Percentiles rank a stretch among this genome's conserved stretches.
These are phyloP conservation scores for Onygenales sp. DNA, from an alignment of 2,329 filamentous ascomycete genomes.

Conservation along the genomic window DNA sequence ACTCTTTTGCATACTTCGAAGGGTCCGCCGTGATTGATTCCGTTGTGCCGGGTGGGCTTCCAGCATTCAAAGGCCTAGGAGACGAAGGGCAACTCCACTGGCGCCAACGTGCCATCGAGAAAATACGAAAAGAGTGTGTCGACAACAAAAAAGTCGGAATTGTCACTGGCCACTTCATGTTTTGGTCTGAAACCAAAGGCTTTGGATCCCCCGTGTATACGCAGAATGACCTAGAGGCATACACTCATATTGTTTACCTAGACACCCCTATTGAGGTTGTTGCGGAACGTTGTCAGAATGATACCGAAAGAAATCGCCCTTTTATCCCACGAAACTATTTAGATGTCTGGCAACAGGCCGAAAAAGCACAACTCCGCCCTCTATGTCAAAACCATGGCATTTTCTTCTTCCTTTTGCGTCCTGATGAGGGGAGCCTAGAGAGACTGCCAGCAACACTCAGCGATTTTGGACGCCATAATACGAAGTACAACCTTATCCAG, in stretches of 20 bases:
- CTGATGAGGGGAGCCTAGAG: slow-evolving; percentile 1
- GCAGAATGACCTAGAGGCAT: slow-evolving; percentile 36
- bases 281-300: slow-evolving; percentile 25
- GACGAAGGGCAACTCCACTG: slow-evolving; percentile 27
- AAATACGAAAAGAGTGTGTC: slow-evolving; percentile 31
- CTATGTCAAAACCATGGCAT: slow-evolving; percentile 40
- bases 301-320: slow-evolving; percentile 30
- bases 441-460: slow-evolving; percentile 21
- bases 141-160: slow-evolving; percentile 31
- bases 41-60: slow-evolving; percentile 39
- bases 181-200: slow-evolving; percentile 35
- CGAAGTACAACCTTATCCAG: slow-evolving; percentile 28
- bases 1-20: slow-evolving; percentile 41
- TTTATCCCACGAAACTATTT: slow-evolving; percentile 29
- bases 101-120: slow-evolving; percentile 39
- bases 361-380: slow-evolving; percentile 34
- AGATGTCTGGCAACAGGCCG: slow-evolving; percentile 38
- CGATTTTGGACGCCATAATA: slow-evolving; percentile 31
- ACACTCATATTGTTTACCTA: slow-evolving; percentile 53
- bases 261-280: slow-evolving; percentile 31
- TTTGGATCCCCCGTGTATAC: slow-evolving; percentile 32
- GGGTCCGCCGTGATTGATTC: slow-evolving; percentile 41
- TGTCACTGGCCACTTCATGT: slow-evolving; percentile 48
- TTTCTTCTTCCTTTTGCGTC: slow-evolving; percentile 32
- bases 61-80: slow-evolving; percentile 35